Percentiles rank a stretch among this genome's conserved stretches.
These are phyloP conservation scores for Termitomyces titanicus DNA, from an alignment of 768 basidiomycete genomes.

Conservation along the genomic window DNA sequence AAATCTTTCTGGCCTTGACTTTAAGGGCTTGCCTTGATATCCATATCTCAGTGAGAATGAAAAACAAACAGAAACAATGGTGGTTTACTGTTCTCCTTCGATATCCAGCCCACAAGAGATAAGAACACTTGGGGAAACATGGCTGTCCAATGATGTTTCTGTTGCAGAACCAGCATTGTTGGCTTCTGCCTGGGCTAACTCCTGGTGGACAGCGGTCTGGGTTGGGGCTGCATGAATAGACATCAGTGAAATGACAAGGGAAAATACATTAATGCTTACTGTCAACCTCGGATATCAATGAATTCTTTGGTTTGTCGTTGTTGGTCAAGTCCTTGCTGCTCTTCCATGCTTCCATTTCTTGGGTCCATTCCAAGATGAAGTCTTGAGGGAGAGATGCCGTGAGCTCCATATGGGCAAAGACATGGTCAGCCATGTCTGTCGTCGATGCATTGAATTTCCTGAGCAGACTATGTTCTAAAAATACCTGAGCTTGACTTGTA, in stretches of 20 bases:
- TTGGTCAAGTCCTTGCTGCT: not conserved
- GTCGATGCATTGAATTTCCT: conserved; percentile 5
- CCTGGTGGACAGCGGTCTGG: not conserved
- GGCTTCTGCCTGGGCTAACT: conserved; percentile 7
- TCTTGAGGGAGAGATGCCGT: not conserved
- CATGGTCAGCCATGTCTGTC: conserved; percentile 2
- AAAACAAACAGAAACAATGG: not conserved
- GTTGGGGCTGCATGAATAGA: not conserved
- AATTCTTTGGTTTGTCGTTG: not conserved
- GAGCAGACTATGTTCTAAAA: not conserved
- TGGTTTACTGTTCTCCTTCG: not conserved
- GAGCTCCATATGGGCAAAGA: not conserved
- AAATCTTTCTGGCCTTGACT: not conserved
- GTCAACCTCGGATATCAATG: not conserved
- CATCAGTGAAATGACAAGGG: not conserved
- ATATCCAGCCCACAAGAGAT: not conserved
- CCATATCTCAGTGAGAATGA: not conserved
- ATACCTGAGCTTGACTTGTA: too few relatives aligned
- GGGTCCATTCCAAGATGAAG: not conserved
- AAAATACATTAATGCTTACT: conserved; percentile 4
- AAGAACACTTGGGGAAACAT: conserved; percentile 7
- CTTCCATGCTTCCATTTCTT: conserved; percentile 9
- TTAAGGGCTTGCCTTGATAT: not conserved
- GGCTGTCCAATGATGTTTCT: conserved; percentile 2
- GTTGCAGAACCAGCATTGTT: not conserved